Conservation (phyloP, 768 basidiomycete species). For the Austroboletus festivus region DNA sequence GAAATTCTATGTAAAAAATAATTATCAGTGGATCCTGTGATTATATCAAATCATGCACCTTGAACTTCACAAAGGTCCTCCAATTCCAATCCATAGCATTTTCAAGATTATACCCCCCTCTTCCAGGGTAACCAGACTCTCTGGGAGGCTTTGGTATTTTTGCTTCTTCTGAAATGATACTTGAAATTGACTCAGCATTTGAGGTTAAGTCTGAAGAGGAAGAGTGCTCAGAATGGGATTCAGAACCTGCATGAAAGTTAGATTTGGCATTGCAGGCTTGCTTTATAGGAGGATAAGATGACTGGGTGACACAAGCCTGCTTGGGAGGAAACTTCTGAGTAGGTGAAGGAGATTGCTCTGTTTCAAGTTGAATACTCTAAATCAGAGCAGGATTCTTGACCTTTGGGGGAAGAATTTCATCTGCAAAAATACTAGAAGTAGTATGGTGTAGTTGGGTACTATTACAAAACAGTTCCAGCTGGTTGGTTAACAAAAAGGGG, state of each 20-base stretch:
- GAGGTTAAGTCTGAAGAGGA: too few relatives aligned
- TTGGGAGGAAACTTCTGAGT: too few relatives aligned
- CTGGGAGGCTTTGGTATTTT: conserved; percentile 27
- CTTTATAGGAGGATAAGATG: too few relatives aligned
- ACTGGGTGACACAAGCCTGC: too few relatives aligned
- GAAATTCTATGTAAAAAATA: neutral
- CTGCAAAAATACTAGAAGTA: neutral
- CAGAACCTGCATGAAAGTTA: too few relatives aligned
- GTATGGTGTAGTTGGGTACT: neutral
- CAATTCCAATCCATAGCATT: conserved; percentile 18
- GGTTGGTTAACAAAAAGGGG: neutral
- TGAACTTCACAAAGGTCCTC: conserved; percentile 13
- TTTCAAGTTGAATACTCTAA: too few relatives aligned
- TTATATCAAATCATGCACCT: conserved; percentile 12
- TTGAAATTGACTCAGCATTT: neutral
- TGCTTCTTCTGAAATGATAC: conserved; percentile 1
- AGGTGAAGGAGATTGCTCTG: too few relatives aligned
- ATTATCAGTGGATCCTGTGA: too few relatives aligned
- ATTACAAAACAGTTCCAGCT: neutral
- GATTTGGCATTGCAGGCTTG: too few relatives aligned
- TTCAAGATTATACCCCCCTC: conserved; percentile 26
- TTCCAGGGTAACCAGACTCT: conserved; percentile 20
- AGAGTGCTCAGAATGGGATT: too few relatives aligned
- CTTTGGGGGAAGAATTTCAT: neutral
- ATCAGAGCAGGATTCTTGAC: too few relatives aligned